Percentiles rank a stretch among this genome's conserved stretches.
phyloP scores from a whole-genome alignment of 2,329 filamentous ascomycete genomes.

The Microdochium nivale region DNA sequence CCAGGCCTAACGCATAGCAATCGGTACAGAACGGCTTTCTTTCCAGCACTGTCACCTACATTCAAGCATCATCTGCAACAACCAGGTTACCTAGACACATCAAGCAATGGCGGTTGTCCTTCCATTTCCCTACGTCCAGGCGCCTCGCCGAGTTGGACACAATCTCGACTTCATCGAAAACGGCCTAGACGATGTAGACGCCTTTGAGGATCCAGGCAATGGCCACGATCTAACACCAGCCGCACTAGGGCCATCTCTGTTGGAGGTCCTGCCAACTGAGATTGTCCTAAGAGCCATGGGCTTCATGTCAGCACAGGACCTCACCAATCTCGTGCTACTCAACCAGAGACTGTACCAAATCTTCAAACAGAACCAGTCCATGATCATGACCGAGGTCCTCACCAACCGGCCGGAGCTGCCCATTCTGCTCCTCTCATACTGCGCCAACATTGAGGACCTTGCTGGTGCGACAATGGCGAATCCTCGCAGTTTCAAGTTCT shows the following conservation, averaged over 20 bases:
- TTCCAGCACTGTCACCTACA: background rate
- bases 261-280: conserved; percentile 32
- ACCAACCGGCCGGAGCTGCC: conserved; percentile 31
- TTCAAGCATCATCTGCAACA: too few relatives aligned
- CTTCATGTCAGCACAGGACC: conserved; percentile 30
- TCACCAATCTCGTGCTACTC: conserved; percentile 27
- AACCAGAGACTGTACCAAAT: conserved; percentile 29
- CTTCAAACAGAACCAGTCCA: conserved; percentile 29
- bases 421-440: conserved; percentile 37
- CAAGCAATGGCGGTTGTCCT: background rate
- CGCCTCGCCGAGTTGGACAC: background rate
- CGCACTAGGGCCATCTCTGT: conserved; percentile 1
- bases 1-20: background rate
- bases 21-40: too few relatives aligned
- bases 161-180: background rate
- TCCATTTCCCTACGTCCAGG: background rate
- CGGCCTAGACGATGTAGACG: background rate
- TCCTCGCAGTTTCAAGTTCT: conserved; percentile 14
- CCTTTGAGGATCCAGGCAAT: conserved; percentile 34
- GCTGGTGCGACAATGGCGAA: conserved; percentile 12
- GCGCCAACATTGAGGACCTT: conserved; percentile 25
- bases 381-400: conserved; percentile 33
- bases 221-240: conserved; percentile 9
- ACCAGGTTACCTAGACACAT: background rate
- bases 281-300: conserved; percentile 39